Conservation (phyloP, 2,329 filamentous ascomycete genomes). For the Xylaria sp. region DNA sequence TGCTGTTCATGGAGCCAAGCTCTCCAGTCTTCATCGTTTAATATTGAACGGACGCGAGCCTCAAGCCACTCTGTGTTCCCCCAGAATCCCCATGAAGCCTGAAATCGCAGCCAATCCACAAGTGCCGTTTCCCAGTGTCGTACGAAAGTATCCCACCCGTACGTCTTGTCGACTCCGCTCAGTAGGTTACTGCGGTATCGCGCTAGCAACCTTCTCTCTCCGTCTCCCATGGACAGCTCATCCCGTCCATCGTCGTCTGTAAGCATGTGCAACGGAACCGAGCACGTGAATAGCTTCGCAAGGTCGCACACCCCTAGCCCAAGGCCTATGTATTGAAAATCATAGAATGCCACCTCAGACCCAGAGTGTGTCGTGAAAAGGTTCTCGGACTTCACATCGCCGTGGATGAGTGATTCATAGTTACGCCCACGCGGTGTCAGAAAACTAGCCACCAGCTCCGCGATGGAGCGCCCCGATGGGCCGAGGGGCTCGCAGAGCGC, state of each 20-base stretch:
- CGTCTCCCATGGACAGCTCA: constrained; percentile 40
- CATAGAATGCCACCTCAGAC: constrained; percentile 69
- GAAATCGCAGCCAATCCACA: constrained; percentile 74
- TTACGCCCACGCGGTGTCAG: constrained; percentile 57
- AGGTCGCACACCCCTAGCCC: constrained; percentile 74
- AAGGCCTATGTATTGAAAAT: constrained; percentile 75
- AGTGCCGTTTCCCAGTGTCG: constrained; percentile 74
- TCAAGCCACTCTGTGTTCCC: constrained; percentile 69
- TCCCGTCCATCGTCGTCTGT: constrained; percentile 38
- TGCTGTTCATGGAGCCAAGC: constrained; percentile 54
- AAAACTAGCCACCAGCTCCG: constrained; percentile 64
- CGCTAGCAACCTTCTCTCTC: constrained; percentile 63
- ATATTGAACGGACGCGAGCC: constrained; percentile 62
- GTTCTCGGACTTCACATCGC: constrained; percentile 77
- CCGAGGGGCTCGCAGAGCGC: constrained; percentile 56
- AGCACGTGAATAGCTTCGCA: constrained; percentile 75
- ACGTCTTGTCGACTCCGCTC: constrained; percentile 50
- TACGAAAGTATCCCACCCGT: constrained; percentile 65
- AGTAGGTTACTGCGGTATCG: constrained; percentile 59
- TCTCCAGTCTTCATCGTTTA: constrained; percentile 58
- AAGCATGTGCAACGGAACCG: constrained; percentile 67
- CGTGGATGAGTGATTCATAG: constrained; percentile 70
- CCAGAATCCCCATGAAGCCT: constrained; percentile 71
- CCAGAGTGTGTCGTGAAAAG: constrained; percentile 66
- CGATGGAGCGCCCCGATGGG: constrained; percentile 52